A percentile compares a stretch with the other conserved stretches of the same genome.
phyloP scores from a whole-genome alignment of 148 eudicot genomes.

The Rhododendron ovatum region DNA sequence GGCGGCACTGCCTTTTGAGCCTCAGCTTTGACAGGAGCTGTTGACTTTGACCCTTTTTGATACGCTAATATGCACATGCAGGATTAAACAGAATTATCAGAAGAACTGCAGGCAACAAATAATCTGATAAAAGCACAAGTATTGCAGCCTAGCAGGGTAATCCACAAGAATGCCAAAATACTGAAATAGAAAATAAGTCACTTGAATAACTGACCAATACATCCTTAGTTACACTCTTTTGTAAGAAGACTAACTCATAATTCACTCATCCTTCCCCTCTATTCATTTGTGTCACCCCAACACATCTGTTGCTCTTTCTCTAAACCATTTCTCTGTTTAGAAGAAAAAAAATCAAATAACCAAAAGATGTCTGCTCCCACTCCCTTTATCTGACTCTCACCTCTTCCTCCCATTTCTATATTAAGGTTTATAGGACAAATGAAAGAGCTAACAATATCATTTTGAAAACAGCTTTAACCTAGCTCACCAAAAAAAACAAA shows the following conservation, averaged over 20 bases:
- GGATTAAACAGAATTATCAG: background rate
- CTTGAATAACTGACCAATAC: background rate
- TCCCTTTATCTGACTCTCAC: background rate
- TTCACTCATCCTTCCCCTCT: background rate
- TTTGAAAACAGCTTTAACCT: background rate
- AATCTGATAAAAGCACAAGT: background rate
- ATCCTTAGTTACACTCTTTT: background rate
- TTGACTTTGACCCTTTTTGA: conserved; percentile 29
- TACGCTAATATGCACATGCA: conserved; percentile 19
- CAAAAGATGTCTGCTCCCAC: background rate
- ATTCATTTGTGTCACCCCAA: background rate
- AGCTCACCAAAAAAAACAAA: background rate
- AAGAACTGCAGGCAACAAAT: background rate
- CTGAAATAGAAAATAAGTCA: background rate
- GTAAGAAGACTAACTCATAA: background rate
- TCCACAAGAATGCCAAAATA: background rate
- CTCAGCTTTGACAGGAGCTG: conserved; percentile 49
- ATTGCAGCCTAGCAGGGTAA: background rate
- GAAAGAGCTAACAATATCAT: background rate
- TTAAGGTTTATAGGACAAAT: background rate
- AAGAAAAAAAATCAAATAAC: background rate
- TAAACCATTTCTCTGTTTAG: background rate
- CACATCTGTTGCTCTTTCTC: background rate
- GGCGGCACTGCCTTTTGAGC: conserved; percentile 48
- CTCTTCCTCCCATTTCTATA: background rate